These are phyloP conservation scores for Silene conica DNA, from an alignment of 148 eudicot genomes.

Conservation along the genomic window DNA sequence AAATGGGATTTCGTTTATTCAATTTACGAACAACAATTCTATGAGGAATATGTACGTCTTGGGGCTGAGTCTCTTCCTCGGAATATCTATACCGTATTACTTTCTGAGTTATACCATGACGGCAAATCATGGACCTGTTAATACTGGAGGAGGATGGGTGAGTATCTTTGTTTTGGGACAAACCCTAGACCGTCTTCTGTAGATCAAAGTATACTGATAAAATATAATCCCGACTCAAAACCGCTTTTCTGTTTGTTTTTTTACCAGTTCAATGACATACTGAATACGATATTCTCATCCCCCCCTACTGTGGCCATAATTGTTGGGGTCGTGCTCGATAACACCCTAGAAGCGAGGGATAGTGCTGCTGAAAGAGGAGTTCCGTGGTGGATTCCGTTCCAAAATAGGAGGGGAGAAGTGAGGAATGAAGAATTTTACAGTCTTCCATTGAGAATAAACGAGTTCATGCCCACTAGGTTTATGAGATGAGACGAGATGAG, in stretches of 20 bases:
- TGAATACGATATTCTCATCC: constrained; percentile 81
- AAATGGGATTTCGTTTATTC: constrained; percentile 69
- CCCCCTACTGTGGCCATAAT: constrained; percentile 76
- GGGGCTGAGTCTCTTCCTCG: constrained; percentile 83
- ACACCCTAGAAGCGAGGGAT: constrained; percentile 53
- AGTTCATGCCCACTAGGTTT: constrained; percentile 65
- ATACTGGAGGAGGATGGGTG: constrained; percentile 85
- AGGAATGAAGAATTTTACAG: constrained; percentile 90
- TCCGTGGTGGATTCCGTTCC: constrained; percentile 90
- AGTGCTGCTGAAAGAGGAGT: constrained; percentile 57
- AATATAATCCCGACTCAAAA: neutral
- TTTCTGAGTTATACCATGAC: constrained; percentile 52
- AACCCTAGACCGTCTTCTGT: too few species aligned
- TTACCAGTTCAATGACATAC: constrained; percentile 86
- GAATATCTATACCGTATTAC: constrained; percentile 85
- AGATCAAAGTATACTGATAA: too few species aligned
- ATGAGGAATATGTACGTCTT: constrained; percentile 82
- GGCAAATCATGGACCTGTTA: constrained; percentile 64
- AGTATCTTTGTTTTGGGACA: neutral
- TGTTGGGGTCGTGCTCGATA: constrained; percentile 64
- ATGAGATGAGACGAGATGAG: constrained; percentile 23
- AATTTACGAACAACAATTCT: constrained; percentile 75
- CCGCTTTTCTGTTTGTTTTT: neutral
- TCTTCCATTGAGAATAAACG: constrained; percentile 66
- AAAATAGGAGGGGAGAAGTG: constrained; percentile 60